Base-by-base conservation (phyloP, 2,329 filamentous ascomycete species). In the Fusarium dimerum region DNA sequence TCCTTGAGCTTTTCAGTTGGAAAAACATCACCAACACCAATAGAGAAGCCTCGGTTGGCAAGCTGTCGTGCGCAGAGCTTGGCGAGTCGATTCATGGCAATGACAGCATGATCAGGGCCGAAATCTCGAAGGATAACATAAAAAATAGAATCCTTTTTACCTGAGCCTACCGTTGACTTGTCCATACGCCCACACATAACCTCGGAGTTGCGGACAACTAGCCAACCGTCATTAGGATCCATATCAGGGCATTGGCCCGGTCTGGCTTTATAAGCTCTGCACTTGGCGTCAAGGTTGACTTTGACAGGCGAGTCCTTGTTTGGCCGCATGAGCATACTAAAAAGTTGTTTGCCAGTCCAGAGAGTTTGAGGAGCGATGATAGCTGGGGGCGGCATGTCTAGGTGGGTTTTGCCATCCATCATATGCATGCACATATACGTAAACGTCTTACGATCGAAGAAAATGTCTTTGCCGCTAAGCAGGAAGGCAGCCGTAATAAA, bases 141-240 rank as follows among this genome's bases (percentile, higher is more conserved):
- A 68, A 97, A 99, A 17, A 99, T 87, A 0, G 92, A 97, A 69
- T 96, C 93, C 69, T 99, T 99, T 78, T 97, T 97, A 64, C 94
- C 94, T 6, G 90, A 86, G 62, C 94, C 94, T n/a, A 99, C 90
- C 0, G 92, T 97, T 1, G 90, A 89, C 74, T 99, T 99, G 77
- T 99, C 94, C 92, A 97, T 97, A 54, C 88, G 84, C 55, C 94
- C 94, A 67, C 93, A 97, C 90, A 99, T 96, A 56, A 97, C 86
- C 70, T 97, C 92, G 0, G 93, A 97, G 68, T 99, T 97, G 51
- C 93, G 89, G 56, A 99, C 88, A 13, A 96, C 91, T 10, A 99
- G 78, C 82, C 90, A 97, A 8, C 88, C 86, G 70, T 99, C 94
- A 60, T 94, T 90, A 15, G 89, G 84, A 65, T 93, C 90, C 75